A percentile compares a stretch with the other conserved stretches of the same genome.
Evolutionary conservation across 1,284 basidiomycete species (phyloP).

Genomic region (Cystobasidium pallidum): DNA sequence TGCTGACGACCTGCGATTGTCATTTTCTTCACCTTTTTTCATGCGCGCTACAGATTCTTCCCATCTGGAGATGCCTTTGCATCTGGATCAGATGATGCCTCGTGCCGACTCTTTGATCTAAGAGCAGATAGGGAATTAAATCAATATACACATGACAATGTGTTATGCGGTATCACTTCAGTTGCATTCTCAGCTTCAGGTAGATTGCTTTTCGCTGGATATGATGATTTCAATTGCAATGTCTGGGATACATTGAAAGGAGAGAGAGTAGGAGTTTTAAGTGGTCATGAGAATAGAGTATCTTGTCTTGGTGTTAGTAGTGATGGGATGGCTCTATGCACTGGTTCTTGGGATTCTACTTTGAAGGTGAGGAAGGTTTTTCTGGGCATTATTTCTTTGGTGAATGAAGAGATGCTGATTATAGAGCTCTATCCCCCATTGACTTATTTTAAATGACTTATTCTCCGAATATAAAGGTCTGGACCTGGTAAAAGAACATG

Average conservation of each 20-base stretch:
- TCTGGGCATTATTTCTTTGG: too few relatives aligned
- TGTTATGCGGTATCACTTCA: constrained; percentile 96
- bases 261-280: constrained; percentile 92
- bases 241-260: constrained; percentile 99
- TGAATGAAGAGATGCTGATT: not conserved
- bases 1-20: constrained; percentile 2
- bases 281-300: constrained; percentile 96
- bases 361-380: constrained; percentile 83
- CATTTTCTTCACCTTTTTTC: not conserved
- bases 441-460: too few relatives aligned
- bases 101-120: constrained; percentile 96
- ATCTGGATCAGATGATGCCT: constrained; percentile 97
- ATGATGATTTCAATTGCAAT: constrained; percentile 99
- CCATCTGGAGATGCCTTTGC: constrained; percentile 98
- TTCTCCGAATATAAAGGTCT: too few relatives aligned
- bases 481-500: constrained; percentile 26
- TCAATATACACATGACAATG: constrained; percentile 96
- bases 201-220: constrained; percentile 94
- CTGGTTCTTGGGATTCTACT: constrained; percentile 96
- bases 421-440: too few relatives aligned
- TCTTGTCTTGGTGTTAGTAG: constrained; percentile 93
- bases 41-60: constrained; percentile 76
- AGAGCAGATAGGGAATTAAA: constrained; percentile 96
- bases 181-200: constrained; percentile 97
- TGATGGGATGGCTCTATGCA: constrained; percentile 97